Evolutionary conservation across 2,329 filamentous ascomycete species (phyloP), one percentile per base, ranked within the genome.

Genomic region (Monilinia fructicola): DNA sequence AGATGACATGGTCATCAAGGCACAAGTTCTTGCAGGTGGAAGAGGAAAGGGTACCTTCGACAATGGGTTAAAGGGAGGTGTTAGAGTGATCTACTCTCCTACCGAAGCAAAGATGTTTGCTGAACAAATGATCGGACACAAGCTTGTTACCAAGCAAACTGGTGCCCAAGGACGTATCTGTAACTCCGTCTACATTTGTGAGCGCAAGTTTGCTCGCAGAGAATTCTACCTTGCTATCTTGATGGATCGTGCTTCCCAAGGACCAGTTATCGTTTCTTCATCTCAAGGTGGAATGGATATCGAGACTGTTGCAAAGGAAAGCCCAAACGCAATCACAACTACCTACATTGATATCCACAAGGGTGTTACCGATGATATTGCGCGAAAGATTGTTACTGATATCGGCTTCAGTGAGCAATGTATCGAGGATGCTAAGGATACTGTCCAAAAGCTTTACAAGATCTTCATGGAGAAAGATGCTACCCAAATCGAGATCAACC

Each of bases 201-300:
- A 99, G 87, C 93, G 95, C 86, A 99, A 99, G 85, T 99, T 97
- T 78, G 95, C 95, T 75, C 93, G 95, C 74, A 90, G 95, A 78
- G 95, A 99, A 82, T 99, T 99, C 85, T 99, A 99, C 85, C 89
- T 99, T 68, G 95, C 95, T 77, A 90, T 99, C 77, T 89, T 99
- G 76, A 98, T 99, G 95, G 95, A 99, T 84, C 92, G 95, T 77
- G 87, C 85, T 73, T 89, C 90, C 62, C 95, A 98, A 83, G 85
- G 87, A 72, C 95, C 95, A 74, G 93, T 98, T 78, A 97, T 99
- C 75, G 93, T 99, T 69, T 94, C 95, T 73, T 98, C 94, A 69
- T 97, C 93, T 67, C 95, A 99, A 82, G 95, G 95, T 80, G 95
- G 95, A 79, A 97, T 99, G 92, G 95, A 99, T 80, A 99, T 99